Evolutionary conservation across 2,329 filamentous ascomycete genomes (phyloP).

Genomic region (Cytospora paraplurivora): DNA sequence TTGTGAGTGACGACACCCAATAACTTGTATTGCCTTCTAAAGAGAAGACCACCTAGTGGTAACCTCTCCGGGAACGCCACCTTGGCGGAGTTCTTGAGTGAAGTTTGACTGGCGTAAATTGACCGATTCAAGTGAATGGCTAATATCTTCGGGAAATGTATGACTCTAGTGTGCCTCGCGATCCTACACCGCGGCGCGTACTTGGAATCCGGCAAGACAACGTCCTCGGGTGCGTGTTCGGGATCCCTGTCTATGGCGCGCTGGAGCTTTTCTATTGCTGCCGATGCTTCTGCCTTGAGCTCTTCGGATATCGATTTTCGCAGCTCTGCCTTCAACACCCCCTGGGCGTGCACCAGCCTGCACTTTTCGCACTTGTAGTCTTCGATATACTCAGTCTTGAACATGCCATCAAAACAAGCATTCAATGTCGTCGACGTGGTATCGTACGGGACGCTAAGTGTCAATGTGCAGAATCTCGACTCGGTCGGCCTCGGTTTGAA

Average conservation of each 20-base stretch:
- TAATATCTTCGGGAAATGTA: slow-evolving; percentile 83
- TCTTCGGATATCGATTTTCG: slow-evolving; percentile 54
- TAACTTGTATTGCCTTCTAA: slow-evolving; percentile 79
- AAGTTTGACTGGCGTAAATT: slow-evolving; percentile 76
- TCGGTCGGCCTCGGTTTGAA: slow-evolving; percentile 84
- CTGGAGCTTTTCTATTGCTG: slow-evolving; percentile 67
- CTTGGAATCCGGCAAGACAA: slow-evolving; percentile 73
- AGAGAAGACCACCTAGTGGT: slow-evolving; percentile 75
- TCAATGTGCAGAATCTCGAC: slow-evolving; percentile 89
- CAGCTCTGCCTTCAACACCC: slow-evolving; percentile 63
- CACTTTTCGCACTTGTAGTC: slow-evolving; percentile 97
- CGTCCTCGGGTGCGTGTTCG: slow-evolving; percentile 71
- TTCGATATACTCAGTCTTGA: slow-evolving; percentile 95
- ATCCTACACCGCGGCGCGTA: slow-evolving; percentile 81
- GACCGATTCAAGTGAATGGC: slow-evolving; percentile 91
- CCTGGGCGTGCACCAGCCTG: slow-evolving; percentile 77
- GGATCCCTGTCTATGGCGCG: slow-evolving; percentile 77
- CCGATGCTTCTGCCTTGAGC: slow-evolving; percentile 54
- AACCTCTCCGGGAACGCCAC: slow-evolving; percentile 89
- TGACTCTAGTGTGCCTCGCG: slow-evolving; percentile 83
- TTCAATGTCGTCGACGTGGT: slow-evolving; percentile 78
- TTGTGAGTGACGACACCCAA: slow-evolving; percentile 91
- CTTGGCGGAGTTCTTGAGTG: slow-evolving; percentile 92
- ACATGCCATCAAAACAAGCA: slow-evolving; percentile 87
- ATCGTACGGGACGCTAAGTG: slow-evolving; percentile 82